phyloP scores from a whole-genome alignment of 192 early-diverging fungal genomes.

The Irineochytrium annulatum region DNA sequence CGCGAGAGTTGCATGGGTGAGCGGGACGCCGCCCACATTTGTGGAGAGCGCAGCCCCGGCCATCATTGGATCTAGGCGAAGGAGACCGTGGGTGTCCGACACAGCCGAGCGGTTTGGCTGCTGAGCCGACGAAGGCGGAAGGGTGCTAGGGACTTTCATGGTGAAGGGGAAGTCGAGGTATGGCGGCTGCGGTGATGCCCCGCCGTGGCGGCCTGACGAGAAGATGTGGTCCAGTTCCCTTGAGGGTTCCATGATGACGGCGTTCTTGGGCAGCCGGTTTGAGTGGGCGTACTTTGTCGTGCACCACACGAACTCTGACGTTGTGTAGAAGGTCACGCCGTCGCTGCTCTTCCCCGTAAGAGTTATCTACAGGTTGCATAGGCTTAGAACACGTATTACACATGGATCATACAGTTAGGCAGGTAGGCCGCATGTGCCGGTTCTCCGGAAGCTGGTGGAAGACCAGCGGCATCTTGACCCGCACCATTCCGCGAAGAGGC shows the following conservation, averaged over 20 bases:
- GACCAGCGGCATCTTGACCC: background rate
- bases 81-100: background rate
- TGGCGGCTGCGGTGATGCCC: background rate
- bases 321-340: background rate
- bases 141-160: constrained; percentile 9
- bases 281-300: background rate
- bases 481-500: background rate
- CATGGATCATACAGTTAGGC: constrained; percentile 6
- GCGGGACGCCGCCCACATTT: no score
- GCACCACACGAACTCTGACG: background rate
- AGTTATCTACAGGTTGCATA: no score
- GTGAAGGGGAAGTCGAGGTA: constrained; percentile 12
- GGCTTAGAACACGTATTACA: no score
- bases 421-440: background rate
- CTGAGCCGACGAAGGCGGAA: background rate
- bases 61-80: no score
- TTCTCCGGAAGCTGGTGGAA: background rate
- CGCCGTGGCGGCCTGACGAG: background rate
- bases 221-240: background rate
- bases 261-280: background rate
- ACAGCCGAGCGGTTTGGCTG: background rate
- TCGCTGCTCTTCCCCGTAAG: background rate
- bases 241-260: background rate
- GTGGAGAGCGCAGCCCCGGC: no score
- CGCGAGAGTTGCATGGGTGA: no score